Conservation (phyloP, 192 early-diverging fungal genomes). For the Physocladia obscura region DNA sequence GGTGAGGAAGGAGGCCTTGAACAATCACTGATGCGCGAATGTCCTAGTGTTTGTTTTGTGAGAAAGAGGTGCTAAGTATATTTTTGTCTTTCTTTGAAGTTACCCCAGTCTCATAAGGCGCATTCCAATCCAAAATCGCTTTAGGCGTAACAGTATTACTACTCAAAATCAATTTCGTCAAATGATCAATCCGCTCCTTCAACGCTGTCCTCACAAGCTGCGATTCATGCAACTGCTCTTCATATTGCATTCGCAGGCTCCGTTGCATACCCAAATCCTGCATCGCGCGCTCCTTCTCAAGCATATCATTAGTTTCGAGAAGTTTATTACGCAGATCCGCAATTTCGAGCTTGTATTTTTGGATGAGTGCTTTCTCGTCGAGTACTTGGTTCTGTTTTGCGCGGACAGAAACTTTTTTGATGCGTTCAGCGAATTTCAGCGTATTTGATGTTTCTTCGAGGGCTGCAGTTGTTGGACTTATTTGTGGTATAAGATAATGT, state of each 20-base stretch:
- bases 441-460: conserved; percentile 88
- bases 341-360: conserved; percentile 82
- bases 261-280: conserved; percentile 13
- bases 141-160: conserved; percentile 58
- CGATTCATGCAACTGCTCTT: conserved; percentile 46
- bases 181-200: conserved; percentile 82
- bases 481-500: too few species aligned
- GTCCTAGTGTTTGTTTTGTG: conserved; percentile 11
- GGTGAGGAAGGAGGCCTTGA: conserved; percentile 41
- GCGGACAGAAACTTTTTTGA: conserved; percentile 82
- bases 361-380: conserved; percentile 81
- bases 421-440: conserved; percentile 89
- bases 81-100: background rate
- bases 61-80: background rate
- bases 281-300: conserved; percentile 47
- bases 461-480: conserved; percentile 73
- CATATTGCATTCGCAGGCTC: conserved; percentile 36
- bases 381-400: conserved; percentile 78
- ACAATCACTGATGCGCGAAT: conserved; percentile 42
- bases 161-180: conserved; percentile 81
- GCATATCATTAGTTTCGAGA: conserved; percentile 52
- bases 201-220: conserved; percentile 66
- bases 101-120: conserved; percentile 34
- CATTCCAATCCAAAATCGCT: conserved; percentile 52
- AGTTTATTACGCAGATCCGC: conserved; percentile 69